phyloP scores from a whole-genome alignment of 2,329 filamentous ascomycete species.

The Hymenoscyphus linearis region DNA sequence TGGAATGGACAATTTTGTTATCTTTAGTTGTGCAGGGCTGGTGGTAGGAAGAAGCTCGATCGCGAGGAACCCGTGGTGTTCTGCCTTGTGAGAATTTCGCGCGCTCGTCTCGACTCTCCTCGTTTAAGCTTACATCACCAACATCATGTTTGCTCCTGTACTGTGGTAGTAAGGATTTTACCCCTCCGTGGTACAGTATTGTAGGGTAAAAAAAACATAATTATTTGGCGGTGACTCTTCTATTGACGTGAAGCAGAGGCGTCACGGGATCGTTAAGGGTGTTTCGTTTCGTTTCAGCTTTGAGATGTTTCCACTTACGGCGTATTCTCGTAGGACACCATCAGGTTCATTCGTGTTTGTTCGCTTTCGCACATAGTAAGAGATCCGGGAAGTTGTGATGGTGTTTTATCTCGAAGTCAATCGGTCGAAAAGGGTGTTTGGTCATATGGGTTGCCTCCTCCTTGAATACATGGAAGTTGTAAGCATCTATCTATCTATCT shows the following conservation, averaged over 20 bases:
- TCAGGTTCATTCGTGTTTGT: not conserved
- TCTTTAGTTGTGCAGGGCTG: not conserved
- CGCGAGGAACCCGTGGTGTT: not conserved
- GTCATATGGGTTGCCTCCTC: too few relatives aligned
- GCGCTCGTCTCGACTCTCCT: not conserved
- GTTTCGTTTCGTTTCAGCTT: not conserved
- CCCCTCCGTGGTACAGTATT: not conserved
- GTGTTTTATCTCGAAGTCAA: not conserved
- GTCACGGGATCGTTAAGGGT: not conserved
- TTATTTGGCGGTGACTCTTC: not conserved
- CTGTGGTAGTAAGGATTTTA: too few relatives aligned
- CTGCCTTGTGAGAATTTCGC: not conserved
- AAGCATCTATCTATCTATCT: too few relatives aligned
- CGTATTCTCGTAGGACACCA: not conserved
- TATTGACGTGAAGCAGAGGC: not conserved
- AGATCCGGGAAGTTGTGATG: not conserved
- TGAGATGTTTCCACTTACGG: not conserved
- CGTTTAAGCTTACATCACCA: not conserved
- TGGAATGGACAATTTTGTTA: not conserved
- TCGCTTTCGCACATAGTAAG: not conserved
- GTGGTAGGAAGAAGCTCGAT: not conserved
- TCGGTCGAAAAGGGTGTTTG: too few relatives aligned
- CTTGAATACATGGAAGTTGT: too few relatives aligned
- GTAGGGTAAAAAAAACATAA: not conserved
- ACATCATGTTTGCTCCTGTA: not conserved